Evolutionary conservation across 2,329 filamentous ascomycete species (phyloP), one percentile per base, ranked within the genome.

Genomic region (Chrysoporthe deuterocubensis): DNA sequence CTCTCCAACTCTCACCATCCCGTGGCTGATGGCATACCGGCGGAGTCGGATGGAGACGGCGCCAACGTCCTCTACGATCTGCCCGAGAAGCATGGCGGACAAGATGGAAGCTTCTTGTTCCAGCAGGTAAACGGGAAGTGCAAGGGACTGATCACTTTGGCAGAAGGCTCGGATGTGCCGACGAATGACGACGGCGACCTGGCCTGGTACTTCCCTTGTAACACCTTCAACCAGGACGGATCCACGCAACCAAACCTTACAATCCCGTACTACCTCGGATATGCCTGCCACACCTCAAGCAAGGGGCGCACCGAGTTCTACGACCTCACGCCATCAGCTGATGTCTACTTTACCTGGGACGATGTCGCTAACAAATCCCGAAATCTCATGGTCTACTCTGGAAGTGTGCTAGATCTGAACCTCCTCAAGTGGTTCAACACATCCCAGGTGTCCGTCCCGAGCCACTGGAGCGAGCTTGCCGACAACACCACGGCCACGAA

Each of bases 51-150:
- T 69, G 82, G 82, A 21, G 73, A 77, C 2, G 86, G 85, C 42
- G 84, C 92, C 37, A 97, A 98, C 74, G 89, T 99, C 34, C 83
- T 99, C 16, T 98, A 89, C 75, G 94, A 97, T 76, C 81, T 97
- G n/a, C 86, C 90, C 0, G 87, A 91, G 72, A 92, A 92, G 75
- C 89, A 95, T 73, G 90, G 90, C 66, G 96, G 94, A n/a, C 87
- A 92, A 78, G 96, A 99, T 76, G 95, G 93, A 67, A 98, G 94
- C 76, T 99, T 99, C 77, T 81, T 99, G 75, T 99, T 99, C 81
- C 96, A 99, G 78, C 97, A 98, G 72, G 96, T 99, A 78, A 99
- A 99, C 74, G 96, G 96, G 60, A 92, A 92, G 71, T 99, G 96
- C 86, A 99, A 98, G 81, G 92, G 87, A 11, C 80, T 98, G 67